A percentile compares a stretch with the other conserved stretches of the same genome.
Conservation (phyloP, 805 yeast species). For the Yamadazyma philogaea region DNA sequence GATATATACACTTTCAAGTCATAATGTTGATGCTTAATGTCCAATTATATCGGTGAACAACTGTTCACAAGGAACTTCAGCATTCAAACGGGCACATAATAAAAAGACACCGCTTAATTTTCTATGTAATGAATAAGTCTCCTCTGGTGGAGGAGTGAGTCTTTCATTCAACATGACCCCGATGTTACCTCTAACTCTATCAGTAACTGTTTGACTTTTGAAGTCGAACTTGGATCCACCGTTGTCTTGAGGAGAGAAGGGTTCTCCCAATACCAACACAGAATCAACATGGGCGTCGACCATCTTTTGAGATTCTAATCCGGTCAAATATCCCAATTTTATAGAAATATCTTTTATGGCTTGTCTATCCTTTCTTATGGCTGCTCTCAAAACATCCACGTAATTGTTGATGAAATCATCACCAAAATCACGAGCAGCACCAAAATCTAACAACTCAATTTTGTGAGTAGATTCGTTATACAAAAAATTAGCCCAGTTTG, state of each 20-base stretch:
- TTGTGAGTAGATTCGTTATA: constrained; percentile 68
- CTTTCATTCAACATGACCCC: constrained; percentile 88
- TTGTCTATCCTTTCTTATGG: constrained; percentile 64
- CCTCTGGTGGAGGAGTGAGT: constrained; percentile 96
- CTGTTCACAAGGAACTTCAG: constrained; percentile 76
- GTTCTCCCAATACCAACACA: constrained; percentile 87
- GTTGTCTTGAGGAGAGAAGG: constrained; percentile 60
- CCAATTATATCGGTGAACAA: constrained; percentile 77
- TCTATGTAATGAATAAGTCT: constrained; percentile 93
- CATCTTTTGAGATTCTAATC: constrained; percentile 85
- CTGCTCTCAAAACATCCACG: constrained; percentile 67
- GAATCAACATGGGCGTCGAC: constrained; percentile 89
- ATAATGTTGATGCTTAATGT: neutral
- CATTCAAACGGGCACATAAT: constrained; percentile 80
- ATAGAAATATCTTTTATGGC: constrained; percentile 62
- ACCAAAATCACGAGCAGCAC: constrained; percentile 83
- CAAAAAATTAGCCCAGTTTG: constrained; percentile 97
- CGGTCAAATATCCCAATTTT: constrained; percentile 85
- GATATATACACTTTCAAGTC: neutral
- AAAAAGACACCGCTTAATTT: constrained; percentile 92
- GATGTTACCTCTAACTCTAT: constrained; percentile 83
- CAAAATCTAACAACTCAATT: constrained; percentile 89
- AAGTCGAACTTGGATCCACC: constrained; percentile 63
- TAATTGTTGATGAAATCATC: constrained; percentile 68
- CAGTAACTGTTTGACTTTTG: constrained; percentile 84